These are phyloP conservation scores for Geotrichum histeridarum DNA, from an alignment of 1,139 yeast genomes.

Conservation along the genomic window DNA sequence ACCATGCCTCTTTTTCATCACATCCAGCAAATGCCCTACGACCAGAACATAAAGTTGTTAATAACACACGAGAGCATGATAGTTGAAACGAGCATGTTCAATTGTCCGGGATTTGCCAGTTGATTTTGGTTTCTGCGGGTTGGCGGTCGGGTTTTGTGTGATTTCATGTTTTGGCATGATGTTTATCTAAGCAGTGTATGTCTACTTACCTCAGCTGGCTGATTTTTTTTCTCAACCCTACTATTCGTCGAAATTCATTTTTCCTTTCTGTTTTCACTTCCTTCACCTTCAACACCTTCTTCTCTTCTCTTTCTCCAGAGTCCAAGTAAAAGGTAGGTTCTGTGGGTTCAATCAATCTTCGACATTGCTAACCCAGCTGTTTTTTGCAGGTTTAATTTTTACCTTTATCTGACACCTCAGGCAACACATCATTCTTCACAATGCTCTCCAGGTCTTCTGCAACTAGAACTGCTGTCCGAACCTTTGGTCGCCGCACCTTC, in stretches of 20 bases:
- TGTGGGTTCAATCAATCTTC: not conserved
- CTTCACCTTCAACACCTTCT: constrained; percentile 6
- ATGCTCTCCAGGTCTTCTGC: constrained; percentile 21
- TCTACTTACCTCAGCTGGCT: not conserved
- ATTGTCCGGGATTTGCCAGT: no score
- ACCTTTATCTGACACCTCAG: constrained; percentile 5
- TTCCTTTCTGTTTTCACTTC: constrained; percentile 5
- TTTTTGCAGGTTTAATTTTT: not conserved
- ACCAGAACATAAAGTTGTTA: not conserved
- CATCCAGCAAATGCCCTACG: not conserved
- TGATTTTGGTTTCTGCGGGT: no score
- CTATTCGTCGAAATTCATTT: constrained; percentile 17
- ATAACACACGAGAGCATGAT: not conserved
- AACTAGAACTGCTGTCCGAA: constrained; percentile 17
- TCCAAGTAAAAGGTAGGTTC: constrained; percentile 9
- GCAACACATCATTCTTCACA: not conserved
- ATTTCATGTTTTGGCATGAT: no score
- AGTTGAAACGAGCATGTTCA: no score
- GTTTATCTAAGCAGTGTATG: no score
- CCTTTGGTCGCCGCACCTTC: constrained; percentile 28
- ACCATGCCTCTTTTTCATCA: not conserved
- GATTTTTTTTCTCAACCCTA: constrained; percentile 15
- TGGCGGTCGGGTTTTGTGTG: no score
- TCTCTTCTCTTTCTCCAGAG: constrained; percentile 5
- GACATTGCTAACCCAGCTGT: not conserved